A percentile compares a stretch with the other conserved stretches of the same genome.
phyloP scores from a whole-genome alignment of 2,329 filamentous ascomycete species.

The Pleomassaria siparia region DNA sequence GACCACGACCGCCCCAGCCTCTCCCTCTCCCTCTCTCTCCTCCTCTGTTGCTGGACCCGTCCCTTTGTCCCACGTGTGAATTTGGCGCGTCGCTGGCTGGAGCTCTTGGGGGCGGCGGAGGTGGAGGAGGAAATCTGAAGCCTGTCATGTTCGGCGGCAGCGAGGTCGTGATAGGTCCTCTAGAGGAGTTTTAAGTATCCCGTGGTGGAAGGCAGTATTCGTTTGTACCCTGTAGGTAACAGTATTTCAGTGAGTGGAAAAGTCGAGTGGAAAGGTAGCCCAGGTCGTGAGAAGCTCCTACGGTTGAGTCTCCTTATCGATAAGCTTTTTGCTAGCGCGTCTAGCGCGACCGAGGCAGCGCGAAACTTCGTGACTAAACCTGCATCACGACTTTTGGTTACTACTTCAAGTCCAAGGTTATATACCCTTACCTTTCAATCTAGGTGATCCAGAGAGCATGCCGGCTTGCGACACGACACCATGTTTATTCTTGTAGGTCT shows the following conservation, averaged over 20 bases:
- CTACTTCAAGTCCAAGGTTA: neutral
- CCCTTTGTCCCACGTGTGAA: slow-evolving; percentile 33
- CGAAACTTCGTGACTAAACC: slow-evolving; percentile 2
- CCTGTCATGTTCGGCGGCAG: slow-evolving; percentile 24
- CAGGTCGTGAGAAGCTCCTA: too few species aligned
- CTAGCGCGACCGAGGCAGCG: neutral
- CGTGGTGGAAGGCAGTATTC: neutral
- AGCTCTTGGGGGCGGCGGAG: slow-evolving; percentile 45
- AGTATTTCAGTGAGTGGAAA: neutral
- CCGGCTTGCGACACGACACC: slow-evolving; percentile 15
- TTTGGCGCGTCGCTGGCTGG: slow-evolving; percentile 28
- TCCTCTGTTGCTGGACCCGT: slow-evolving; percentile 16
- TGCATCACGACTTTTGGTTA: neutral
- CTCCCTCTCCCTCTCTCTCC: slow-evolving; percentile 24
- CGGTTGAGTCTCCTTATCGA: slow-evolving; percentile 6
- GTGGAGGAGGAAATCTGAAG: slow-evolving; percentile 53
- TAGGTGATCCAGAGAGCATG: slow-evolving; percentile 25
- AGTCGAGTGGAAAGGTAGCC: too few species aligned
- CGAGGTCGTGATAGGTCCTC: neutral
- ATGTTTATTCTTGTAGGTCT: slow-evolving; percentile 45
- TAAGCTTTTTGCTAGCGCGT: slow-evolving; percentile 2
- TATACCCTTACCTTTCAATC: neutral
- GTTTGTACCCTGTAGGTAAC: neutral
- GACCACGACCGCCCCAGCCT: slow-evolving; percentile 14
- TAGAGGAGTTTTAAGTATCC: neutral